These are phyloP conservation scores for Solanum hybrid DNA, from an alignment of 305 asterid species.

Conservation along the genomic window DNA sequence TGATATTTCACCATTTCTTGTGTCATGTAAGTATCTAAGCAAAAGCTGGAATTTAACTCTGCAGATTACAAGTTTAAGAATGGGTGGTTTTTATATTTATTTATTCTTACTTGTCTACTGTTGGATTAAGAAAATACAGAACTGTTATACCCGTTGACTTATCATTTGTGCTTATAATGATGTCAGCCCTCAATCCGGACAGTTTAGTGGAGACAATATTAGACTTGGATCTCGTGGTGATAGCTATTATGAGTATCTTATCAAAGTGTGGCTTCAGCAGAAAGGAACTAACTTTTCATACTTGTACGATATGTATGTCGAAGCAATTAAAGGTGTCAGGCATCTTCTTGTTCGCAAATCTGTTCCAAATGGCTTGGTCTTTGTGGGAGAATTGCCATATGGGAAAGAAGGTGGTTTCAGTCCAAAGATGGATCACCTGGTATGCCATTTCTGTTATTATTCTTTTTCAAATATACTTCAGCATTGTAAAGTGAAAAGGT, in stretches of 20 bases:
- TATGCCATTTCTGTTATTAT: conserved; percentile 18
- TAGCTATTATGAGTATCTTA: conserved; percentile 93
- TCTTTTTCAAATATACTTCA: neutral
- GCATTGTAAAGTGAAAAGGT: neutral
- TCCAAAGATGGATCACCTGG: conserved; percentile 99
- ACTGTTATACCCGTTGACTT: neutral
- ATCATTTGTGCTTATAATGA: conserved; percentile 17
- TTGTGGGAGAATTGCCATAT: conserved; percentile 87
- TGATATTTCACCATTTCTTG: neutral
- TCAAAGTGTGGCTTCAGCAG: conserved; percentile 91
- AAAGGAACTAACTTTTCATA: conserved; percentile 55
- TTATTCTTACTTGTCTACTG: neutral
- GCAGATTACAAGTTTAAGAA: neutral
- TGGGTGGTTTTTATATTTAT: neutral
- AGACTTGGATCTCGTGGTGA: conserved; percentile 99
- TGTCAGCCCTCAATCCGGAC: conserved; percentile 84
- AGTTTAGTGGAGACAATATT: conserved; percentile 81
- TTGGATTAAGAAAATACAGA: neutral
- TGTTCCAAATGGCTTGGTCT: conserved; percentile 76
- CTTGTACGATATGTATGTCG: conserved; percentile 72
- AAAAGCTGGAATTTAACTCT: neutral
- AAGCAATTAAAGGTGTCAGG: conserved; percentile 83
- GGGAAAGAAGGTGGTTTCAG: conserved; percentile 67
- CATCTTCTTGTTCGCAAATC: conserved; percentile 78
- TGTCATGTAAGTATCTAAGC: neutral